Conservation (phyloP, 148 eudicot species). For the Camellia japonica region DNA sequence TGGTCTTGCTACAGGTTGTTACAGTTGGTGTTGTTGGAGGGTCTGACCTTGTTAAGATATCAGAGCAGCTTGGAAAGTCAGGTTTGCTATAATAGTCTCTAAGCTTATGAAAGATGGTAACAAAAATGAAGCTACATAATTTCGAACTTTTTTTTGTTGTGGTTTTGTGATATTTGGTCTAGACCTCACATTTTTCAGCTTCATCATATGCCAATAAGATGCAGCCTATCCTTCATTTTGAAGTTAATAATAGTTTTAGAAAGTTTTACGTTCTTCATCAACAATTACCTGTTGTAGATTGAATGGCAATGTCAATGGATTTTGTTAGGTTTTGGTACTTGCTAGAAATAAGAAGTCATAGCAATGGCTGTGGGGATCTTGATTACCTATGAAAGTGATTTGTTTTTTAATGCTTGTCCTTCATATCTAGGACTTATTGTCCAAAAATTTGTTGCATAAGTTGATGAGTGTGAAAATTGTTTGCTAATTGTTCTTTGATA, state of each 20-base stretch:
- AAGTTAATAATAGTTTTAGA: neutral
- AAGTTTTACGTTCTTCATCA: neutral
- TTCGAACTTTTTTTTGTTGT: neutral
- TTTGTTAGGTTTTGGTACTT: neutral
- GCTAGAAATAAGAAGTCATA: neutral
- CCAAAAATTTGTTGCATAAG: neutral
- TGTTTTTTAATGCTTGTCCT: neutral
- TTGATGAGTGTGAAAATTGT: neutral
- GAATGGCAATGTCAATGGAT: neutral
- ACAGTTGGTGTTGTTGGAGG: slow-evolving; percentile 97
- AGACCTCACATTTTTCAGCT: neutral
- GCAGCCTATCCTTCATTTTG: neutral
- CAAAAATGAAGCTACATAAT: neutral
- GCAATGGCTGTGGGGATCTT: neutral
- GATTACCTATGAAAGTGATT: neutral
- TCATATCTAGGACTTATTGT: neutral
- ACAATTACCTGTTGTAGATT: neutral
- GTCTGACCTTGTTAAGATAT: slow-evolving; percentile 89
- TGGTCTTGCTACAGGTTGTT: slow-evolving; percentile 55
- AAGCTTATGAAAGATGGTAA: neutral
- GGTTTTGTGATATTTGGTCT: neutral
- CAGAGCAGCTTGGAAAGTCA: slow-evolving; percentile 94
- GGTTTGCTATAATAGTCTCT: slow-evolving; percentile 38
- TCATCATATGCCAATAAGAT: neutral
- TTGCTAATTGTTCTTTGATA: neutral